Conservation (phyloP, 2,329 filamentous ascomycete genomes). For the Fusarium protoensiforme region DNA sequence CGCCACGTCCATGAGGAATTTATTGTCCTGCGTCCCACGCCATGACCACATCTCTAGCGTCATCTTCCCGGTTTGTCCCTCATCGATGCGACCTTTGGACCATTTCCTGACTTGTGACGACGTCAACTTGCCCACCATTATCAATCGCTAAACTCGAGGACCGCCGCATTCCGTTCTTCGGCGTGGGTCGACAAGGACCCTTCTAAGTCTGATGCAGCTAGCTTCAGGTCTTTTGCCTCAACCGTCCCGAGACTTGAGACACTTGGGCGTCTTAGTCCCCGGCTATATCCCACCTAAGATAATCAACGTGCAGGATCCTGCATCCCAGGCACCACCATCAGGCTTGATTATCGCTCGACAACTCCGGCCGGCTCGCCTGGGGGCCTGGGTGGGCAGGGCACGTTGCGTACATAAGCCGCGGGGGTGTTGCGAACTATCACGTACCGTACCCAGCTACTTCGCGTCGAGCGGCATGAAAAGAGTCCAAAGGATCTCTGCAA, state of each 20-base stretch:
- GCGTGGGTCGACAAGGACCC: constrained; percentile 33
- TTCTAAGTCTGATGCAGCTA: constrained; percentile 40
- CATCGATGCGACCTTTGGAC: constrained; percentile 20
- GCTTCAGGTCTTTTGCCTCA: constrained; percentile 16
- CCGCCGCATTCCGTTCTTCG: constrained; percentile 36
- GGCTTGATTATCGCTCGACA: constrained; percentile 24
- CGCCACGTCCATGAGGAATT: constrained; percentile 26
- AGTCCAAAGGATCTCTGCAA: neutral
- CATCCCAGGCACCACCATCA: constrained; percentile 36
- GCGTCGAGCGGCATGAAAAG: neutral
- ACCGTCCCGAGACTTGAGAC: constrained; percentile 23
- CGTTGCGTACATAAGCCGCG: constrained; percentile 1
- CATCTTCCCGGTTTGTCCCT: constrained; percentile 39
- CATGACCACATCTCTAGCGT: constrained; percentile 20
- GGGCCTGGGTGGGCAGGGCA: neutral
- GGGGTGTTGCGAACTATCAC: neutral
- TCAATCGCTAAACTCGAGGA: constrained; percentile 24
- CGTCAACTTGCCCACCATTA: constrained; percentile 30
- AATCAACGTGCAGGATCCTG: constrained; percentile 43
- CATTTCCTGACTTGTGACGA: constrained; percentile 21
- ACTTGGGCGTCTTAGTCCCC: constrained; percentile 25
- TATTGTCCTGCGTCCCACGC: constrained; percentile 16
- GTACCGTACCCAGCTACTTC: neutral
- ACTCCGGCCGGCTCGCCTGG: constrained; percentile 13
- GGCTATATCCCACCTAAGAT: constrained; percentile 37